Base-by-base conservation (phyloP, 805 yeast species). In the Spathaspora girioi region DNA sequence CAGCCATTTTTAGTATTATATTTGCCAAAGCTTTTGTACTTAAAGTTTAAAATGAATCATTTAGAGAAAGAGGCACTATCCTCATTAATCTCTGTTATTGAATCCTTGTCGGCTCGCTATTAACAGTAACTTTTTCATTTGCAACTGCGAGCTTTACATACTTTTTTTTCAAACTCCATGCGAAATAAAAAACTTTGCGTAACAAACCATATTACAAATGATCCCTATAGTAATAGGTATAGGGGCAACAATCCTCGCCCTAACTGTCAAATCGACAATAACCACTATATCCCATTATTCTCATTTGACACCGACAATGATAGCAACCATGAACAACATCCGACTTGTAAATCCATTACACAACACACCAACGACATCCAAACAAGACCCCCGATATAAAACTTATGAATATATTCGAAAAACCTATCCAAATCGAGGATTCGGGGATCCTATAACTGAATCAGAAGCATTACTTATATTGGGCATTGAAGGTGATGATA, bases 181-280 rank as follows among this genome's bases (percentile, higher is more conserved):
- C 40, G 14, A 35, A 35, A n/a, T 11, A 5, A 31, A 31, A 31
- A 5, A 5, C 35, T 31, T 31, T 31, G 12, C n/a, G 3, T 31
- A 10, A 4, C 3, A 31, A 4, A 31, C 8, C 12, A 31, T 5
- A n/a, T n/a, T n/a, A n/a, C 9, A 31, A 31, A 42, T 80, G 20
- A 66, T 80, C 29, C 86, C 86, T 18, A 70, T 82, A 12, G 62
- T 82, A 17, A 52, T 80, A 14, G 86, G 85, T 6, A 46, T 79
- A n/a, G 86, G 85, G 0, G 78, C 77, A 2, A 78, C 87, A 0
- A 54, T 75, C 0, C 71, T 68, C 1, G 86, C 86, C 1, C 49
- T 82, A n/a, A 71, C 82, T 0, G 71, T 65, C 38, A 67, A 60
- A 56, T 58, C 70, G 9, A 62, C 72, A 14, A 17, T 68, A 1